phyloP scores from a whole-genome alignment of 2,329 filamentous ascomycete species.

The Thelonectria olida region DNA sequence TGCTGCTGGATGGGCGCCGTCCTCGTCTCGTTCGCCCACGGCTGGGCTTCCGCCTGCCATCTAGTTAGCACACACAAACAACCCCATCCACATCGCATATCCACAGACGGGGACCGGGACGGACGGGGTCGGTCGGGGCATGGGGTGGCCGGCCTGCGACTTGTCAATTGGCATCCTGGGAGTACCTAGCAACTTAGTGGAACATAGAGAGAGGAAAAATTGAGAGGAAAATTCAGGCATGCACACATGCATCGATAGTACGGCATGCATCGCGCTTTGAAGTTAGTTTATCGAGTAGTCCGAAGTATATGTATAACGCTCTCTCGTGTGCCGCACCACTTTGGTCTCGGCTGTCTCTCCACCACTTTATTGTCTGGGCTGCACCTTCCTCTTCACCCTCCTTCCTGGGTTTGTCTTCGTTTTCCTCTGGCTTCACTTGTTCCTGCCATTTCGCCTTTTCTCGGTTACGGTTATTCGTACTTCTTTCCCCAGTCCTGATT shows the following conservation, averaged over 20 bases:
- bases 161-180: conserved; percentile 17
- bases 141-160: conserved; percentile 1
- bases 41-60: background rate
- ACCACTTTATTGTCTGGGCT: conserved; percentile 8
- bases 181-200: background rate
- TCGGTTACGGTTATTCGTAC: background rate
- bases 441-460: background rate
- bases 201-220: background rate
- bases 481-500: background rate
- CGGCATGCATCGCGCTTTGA: background rate
- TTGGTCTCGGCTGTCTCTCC: conserved; percentile 11
- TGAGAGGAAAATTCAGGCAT: conserved; percentile 16
- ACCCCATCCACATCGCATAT: conserved; percentile 2
- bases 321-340: conserved; percentile 22
- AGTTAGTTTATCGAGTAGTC: conserved; percentile 6
- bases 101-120: conserved; percentile 15
- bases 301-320: conserved; percentile 34
- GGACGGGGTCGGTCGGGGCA: conserved; percentile 7
- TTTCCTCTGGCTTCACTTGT: background rate
- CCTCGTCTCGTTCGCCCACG: conserved; percentile 5
- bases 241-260: background rate
- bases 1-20: conserved; percentile 37
- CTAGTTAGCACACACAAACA: conserved; percentile 8
- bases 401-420: background rate
- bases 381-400: conserved; percentile 10